These are phyloP conservation scores for Plasmodium inui DNA, from an alignment of 169 alveolate genomes.

Conservation along the genomic window DNA sequence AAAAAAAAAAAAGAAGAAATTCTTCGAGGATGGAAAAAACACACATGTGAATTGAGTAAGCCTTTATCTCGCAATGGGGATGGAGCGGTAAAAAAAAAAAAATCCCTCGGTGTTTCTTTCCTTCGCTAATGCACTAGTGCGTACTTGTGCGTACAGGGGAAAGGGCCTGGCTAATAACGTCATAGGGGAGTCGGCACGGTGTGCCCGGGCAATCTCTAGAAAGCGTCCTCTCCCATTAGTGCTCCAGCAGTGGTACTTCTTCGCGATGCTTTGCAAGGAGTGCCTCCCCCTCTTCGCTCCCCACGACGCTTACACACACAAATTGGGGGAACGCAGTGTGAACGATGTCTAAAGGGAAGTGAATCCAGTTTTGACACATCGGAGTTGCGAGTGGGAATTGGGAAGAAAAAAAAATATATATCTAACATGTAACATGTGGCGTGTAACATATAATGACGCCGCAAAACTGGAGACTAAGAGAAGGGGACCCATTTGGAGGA, in stretches of 20 bases:
- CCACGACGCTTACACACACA: background rate
- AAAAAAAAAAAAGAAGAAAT: background rate
- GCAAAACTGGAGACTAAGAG: background rate
- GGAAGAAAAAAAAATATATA: too few relatives aligned
- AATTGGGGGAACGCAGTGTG: background rate
- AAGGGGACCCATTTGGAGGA: background rate
- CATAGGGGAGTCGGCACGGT: background rate
- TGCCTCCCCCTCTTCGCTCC: background rate
- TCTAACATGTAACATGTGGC: background rate
- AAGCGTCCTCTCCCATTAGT: background rate
- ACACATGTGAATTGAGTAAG: background rate
- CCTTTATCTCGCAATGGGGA: background rate
- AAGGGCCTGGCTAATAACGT: background rate
- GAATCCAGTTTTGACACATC: background rate
- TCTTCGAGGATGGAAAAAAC: background rate
- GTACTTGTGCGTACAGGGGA: background rate
- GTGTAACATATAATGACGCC: background rate
- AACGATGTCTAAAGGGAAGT: background rate
- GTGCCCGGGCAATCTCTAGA: background rate
- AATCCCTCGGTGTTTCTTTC: background rate
- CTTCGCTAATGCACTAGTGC: background rate
- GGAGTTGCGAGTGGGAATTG: background rate
- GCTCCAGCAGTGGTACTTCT: background rate
- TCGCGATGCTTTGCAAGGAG: background rate
- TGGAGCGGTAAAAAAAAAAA: background rate